Percentiles rank a stretch among this genome's conserved stretches.
phyloP scores from a whole-genome alignment of 208 protist species.

The Crithidia sp. region DNA sequence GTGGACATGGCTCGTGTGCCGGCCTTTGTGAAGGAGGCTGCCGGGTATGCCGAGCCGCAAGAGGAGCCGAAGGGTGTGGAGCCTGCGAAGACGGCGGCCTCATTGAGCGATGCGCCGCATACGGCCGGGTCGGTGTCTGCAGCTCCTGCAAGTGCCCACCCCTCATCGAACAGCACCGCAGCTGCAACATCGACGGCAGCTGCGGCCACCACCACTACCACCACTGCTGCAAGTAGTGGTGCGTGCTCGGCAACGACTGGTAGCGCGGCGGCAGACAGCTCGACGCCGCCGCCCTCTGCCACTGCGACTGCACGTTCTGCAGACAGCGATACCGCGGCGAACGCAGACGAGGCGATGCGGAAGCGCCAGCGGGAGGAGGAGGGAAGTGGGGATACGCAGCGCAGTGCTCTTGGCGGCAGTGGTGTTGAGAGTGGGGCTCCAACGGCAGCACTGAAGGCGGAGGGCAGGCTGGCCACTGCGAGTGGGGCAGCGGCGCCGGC shows the following conservation, averaged over 20 bases:
- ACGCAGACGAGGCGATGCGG: neutral
- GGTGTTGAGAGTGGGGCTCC: neutral
- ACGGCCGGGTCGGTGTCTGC: neutral
- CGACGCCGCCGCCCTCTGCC: neutral
- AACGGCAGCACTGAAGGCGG: conserved; percentile 3
- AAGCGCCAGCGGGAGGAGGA: conserved; percentile 31
- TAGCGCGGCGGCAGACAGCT: no score
- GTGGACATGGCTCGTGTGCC: conserved; percentile 71
- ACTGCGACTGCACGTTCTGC: conserved; percentile 5
- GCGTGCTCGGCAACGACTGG: no score
- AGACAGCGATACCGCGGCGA: neutral
- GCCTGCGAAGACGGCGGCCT: neutral
- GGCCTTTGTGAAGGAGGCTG: conserved; percentile 71
- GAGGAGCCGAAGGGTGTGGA: conserved; percentile 12
- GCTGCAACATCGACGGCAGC: no score
- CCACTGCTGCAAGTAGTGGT: no score
- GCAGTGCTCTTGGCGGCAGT: neutral
- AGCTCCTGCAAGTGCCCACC: no score
- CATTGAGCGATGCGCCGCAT: neutral
- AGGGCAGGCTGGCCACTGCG: neutral
- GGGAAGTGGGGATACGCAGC: neutral
- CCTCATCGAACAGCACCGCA: no score
- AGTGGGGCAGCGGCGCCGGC: neutral
- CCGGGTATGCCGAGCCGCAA: conserved; percentile 51
- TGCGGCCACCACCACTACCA: no score